Evolutionary conservation across 1,139 yeast species (phyloP).

Genomic region (Candida mesenterica): DNA sequence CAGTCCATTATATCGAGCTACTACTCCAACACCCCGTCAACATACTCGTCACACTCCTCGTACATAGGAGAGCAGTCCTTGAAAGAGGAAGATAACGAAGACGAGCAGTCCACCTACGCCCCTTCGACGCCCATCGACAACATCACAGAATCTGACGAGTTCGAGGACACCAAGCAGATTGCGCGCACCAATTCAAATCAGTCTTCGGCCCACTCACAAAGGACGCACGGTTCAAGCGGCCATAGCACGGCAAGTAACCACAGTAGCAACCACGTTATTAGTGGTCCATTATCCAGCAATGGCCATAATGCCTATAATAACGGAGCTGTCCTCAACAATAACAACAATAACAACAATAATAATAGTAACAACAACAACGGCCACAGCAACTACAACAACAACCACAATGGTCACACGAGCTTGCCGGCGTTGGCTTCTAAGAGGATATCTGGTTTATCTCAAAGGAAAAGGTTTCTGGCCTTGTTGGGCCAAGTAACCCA

Average conservation of each 20-base stretch:
- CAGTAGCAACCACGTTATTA: neutral
- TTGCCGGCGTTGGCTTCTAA: constrained; percentile 2
- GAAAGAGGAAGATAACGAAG: constrained; percentile 31
- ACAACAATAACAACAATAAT: too few relatives aligned
- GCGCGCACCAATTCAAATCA: constrained; percentile 15
- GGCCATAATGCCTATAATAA: too few relatives aligned
- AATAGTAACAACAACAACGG: neutral
- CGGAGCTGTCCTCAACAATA: too few relatives aligned
- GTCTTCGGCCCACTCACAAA: constrained; percentile 13
- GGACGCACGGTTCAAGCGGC: constrained; percentile 8
- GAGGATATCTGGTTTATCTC: constrained; percentile 17
- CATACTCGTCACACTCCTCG: constrained; percentile 6
- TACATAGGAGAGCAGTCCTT: constrained; percentile 15
- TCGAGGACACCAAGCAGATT: constrained; percentile 13
- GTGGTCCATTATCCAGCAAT: too few relatives aligned
- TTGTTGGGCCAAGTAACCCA: constrained; percentile 17
- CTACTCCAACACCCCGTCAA: constrained; percentile 1
- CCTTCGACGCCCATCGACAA: too few relatives aligned
- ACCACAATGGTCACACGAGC: neutral
- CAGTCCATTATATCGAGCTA: constrained; percentile 8
- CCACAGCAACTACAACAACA: neutral
- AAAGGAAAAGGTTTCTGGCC: constrained; percentile 28
- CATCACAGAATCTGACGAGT: constrained; percentile 20
- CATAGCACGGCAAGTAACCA: too few relatives aligned
- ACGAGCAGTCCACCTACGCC: too few relatives aligned